Evolutionary conservation across 371 early-diverging fungal species (phyloP), one percentile per base, ranked within the genome.

Genomic region (Actinomortierella ambigua): DNA sequence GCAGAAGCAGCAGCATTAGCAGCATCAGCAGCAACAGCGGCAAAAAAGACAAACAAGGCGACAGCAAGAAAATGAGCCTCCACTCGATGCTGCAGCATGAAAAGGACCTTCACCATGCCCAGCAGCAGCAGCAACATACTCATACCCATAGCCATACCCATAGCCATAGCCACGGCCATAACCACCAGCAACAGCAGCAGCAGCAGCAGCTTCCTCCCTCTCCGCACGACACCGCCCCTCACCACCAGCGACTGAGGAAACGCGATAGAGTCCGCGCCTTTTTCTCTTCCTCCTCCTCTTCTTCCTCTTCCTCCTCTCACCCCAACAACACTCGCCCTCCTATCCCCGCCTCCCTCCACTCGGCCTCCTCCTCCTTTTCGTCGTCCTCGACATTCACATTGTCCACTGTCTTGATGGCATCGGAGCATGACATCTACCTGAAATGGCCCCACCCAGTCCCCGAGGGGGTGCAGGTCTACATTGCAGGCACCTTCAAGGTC

Each of bases 401-500:
- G 23, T 59, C 65, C 57, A 54, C 62, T 48, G 59, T 71, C 57
- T 41, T 59, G 56, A 71, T 71, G 71, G 66, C 50, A 18, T 61
- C 66, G 43, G 55, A 58, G 28, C 59, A 71, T 52, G 65, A 71
- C 49, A 65, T 71, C 59, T 59, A 65, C 57, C 60, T 71, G 59
- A 56, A 54, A 23, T 71, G 63, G 63, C 63, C 71, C 20, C 57
- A 65, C 46, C 53, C 71, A 28, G 71, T 71, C 53, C 63, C 65
- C 39, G 59, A 48, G 18, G 65, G 65, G 1, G 34, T 34, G 34
- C 57, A 65, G 15, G 65, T 62, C 52, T 65, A 23, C 42, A 58
- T 71, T 18, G 71, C 71, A n/a, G 71, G 71, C 15, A 71, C 71
- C 49, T 71, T 61, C 62, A 47, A 65, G 43, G 60, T 71, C 28